A percentile compares a stretch with the other conserved stretches of the same genome.
These are phyloP conservation scores for Mucor mucedo DNA, from an alignment of 371 early-diverging fungal species.

Conservation along the genomic window DNA sequence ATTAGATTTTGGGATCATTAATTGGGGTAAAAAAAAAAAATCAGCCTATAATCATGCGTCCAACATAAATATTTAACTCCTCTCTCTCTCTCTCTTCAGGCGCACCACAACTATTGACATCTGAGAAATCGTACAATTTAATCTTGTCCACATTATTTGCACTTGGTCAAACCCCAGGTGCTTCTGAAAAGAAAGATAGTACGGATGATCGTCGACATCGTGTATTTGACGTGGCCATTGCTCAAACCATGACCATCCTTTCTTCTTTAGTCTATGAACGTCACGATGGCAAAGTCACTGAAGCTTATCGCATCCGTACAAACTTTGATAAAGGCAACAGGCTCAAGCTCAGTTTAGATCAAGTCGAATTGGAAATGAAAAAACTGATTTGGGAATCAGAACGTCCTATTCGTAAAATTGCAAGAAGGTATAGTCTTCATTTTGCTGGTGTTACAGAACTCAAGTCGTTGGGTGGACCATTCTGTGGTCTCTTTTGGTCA, in stretches of 20 bases:
- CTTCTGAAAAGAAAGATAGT: background rate
- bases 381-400: slow-evolving; percentile 37
- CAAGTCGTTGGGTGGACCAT: slow-evolving; percentile 55
- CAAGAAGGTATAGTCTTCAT: slow-evolving; percentile 42
- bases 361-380: slow-evolving; percentile 18
- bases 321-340: slow-evolving; percentile 1
- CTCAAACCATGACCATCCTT: slow-evolving; percentile 32
- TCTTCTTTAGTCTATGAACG: slow-evolving; percentile 52
- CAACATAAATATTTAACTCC: too few relatives aligned
- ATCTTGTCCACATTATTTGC: slow-evolving; percentile 26
- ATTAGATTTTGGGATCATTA: slow-evolving; percentile 38
- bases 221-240: slow-evolving; percentile 41
- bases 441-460: slow-evolving; percentile 57
- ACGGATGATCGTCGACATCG: slow-evolving; percentile 20
- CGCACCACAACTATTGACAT: slow-evolving; percentile 30
- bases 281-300: slow-evolving; percentile 42
- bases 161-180: slow-evolving; percentile 15
- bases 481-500: slow-evolving; percentile 43
- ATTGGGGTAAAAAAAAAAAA: slow-evolving; percentile 36
- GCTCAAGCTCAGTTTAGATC: background rate
- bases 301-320: slow-evolving; percentile 24
- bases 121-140: slow-evolving; percentile 15
- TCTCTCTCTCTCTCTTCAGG: slow-evolving; percentile 10
- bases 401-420: slow-evolving; percentile 26
- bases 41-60: background rate